A percentile compares a stretch with the other conserved stretches of the same genome.
Conservation (phyloP, 2,329 filamentous ascomycete species). For the Pseudocercospora cruenta region DNA sequence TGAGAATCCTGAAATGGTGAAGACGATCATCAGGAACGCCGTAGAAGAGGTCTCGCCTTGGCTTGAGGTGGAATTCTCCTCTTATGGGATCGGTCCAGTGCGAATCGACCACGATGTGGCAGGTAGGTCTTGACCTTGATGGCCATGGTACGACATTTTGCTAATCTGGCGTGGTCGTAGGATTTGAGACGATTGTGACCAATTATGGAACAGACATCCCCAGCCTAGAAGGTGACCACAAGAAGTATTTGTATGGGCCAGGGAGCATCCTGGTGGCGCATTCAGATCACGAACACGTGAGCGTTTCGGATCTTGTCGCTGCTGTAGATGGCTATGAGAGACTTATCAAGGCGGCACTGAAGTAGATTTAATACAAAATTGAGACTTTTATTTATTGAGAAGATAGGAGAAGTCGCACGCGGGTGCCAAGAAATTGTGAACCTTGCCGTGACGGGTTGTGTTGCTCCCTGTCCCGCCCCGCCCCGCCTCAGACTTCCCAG, state of each 20-base stretch:
- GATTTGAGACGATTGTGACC: background rate
- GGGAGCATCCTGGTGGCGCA: background rate
- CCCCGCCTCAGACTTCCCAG: no score
- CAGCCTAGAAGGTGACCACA: background rate
- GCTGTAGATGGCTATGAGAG: background rate
- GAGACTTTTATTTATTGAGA: no score
- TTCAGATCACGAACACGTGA: background rate
- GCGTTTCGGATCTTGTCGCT: background rate
- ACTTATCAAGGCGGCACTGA: background rate
- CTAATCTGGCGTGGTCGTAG: background rate
- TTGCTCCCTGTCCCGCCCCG: no score
- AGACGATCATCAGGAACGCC: background rate
- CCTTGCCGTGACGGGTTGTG: no score
- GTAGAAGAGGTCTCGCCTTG: background rate
- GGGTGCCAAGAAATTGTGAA: background rate
- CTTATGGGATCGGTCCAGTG: background rate
- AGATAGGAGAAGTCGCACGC: no score
- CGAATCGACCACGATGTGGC: background rate
- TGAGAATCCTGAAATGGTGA: background rate
- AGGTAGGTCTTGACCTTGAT: no score
- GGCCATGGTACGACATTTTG: no score
- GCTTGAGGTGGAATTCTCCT: background rate
- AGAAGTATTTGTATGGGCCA: background rate
- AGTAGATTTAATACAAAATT: background rate
- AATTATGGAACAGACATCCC: background rate